These are phyloP conservation scores for Candida dubliniensis DNA, from an alignment of 1,139 yeast genomes.

Conservation along the genomic window DNA sequence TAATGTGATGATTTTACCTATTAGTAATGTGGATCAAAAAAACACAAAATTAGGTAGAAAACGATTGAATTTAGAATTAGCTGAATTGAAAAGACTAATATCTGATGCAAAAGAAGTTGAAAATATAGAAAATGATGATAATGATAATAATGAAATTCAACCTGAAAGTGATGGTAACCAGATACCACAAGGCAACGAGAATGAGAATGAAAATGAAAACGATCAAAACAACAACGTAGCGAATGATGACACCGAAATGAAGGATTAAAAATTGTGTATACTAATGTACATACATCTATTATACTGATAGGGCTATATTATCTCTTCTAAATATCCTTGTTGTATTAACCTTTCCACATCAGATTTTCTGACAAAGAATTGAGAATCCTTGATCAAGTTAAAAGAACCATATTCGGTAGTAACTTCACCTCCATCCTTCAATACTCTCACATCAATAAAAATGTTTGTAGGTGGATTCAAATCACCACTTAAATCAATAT, in stretches of 20 bases:
- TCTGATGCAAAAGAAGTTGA: conserved; percentile 14
- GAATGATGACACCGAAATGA: conserved; percentile 14
- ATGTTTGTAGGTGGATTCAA: conserved; percentile 88
- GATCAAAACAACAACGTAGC: conserved; percentile 4
- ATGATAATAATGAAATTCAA: not conserved
- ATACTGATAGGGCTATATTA: no score
- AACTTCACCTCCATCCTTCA: conserved; percentile 94
- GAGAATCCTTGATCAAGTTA: conserved; percentile 91
- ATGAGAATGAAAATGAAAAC: conserved; percentile 1
- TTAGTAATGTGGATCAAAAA: conserved; percentile 58
- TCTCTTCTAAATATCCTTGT: conserved; percentile 87
- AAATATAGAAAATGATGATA: conserved; percentile 4
- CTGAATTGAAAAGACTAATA: conserved; percentile 26
- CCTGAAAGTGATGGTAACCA: no score
- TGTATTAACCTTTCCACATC: conserved; percentile 93
- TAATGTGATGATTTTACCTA: conserved; percentile 56
- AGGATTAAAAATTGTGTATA: conserved; percentile 7
- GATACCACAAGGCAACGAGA: not conserved
- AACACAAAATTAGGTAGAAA: conserved; percentile 56
- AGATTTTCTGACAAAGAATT: conserved; percentile 87
- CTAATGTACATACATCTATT: not conserved
- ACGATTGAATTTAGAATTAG: conserved; percentile 42
- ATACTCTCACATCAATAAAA: conserved; percentile 88
- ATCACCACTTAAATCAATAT: conserved; percentile 85
- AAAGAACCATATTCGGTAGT: conserved; percentile 97